phyloP scores from a whole-genome alignment of 192 early-diverging fungal genomes.

The Rhizoclosmatium sp. region DNA sequence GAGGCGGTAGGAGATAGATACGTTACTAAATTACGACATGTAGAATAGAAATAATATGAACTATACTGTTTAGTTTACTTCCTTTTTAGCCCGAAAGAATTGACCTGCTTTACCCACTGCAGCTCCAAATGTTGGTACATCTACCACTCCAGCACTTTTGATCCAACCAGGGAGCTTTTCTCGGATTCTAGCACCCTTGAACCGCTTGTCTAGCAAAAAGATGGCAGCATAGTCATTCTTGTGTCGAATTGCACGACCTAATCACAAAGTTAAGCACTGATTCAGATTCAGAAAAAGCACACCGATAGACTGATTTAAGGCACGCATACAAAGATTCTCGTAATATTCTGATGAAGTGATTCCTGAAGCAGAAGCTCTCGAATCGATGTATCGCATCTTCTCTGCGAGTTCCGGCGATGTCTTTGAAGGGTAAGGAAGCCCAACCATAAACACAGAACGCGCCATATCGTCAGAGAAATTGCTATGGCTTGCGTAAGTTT shows the following conservation, averaged over 20 bases:
- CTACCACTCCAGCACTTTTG: constrained; percentile 46
- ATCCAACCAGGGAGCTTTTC: constrained; percentile 84
- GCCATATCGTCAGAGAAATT: constrained; percentile 85
- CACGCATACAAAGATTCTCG: constrained; percentile 91
- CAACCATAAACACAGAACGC: constrained; percentile 87
- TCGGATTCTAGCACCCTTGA: constrained; percentile 52
- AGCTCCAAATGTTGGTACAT: constrained; percentile 37
- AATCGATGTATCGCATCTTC: constrained; percentile 72
- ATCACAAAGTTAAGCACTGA: not conserved
- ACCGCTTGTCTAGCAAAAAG: constrained; percentile 81
- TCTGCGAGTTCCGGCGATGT: constrained; percentile 78
- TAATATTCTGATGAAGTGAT: constrained; percentile 73
- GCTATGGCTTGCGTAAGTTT: not conserved
- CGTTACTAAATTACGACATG: not conserved
- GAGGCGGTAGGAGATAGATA: not conserved
- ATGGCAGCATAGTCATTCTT: constrained; percentile 86
- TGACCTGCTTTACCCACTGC: constrained; percentile 29
- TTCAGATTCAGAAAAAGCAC: not conserved
- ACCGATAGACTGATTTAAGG: constrained; percentile 90
- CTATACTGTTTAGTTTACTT: not conserved
- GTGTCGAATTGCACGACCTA: constrained; percentile 92
- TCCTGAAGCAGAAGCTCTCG: not conserved
- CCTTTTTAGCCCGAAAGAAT: constrained; percentile 4
- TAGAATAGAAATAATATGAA: too few species aligned
- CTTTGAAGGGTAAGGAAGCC: constrained; percentile 86